Evolutionary conservation across 805 yeast genomes (phyloP), one percentile per base, ranked within the genome.

Genomic region (Metschnikowia shivogae): DNA sequence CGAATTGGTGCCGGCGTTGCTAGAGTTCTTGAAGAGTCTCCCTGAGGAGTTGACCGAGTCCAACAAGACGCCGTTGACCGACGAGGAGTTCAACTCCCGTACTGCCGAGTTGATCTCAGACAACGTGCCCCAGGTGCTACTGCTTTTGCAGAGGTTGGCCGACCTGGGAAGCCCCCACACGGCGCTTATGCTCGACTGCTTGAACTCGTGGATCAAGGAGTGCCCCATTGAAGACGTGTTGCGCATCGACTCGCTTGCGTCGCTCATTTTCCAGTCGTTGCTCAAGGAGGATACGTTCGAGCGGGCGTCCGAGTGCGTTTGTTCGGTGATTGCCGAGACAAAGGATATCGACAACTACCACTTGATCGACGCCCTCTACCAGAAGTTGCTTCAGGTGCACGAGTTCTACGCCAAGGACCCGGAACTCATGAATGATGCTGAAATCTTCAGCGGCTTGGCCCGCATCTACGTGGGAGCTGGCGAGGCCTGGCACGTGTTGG

Each of bases 131-230:
- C 76, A 75, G 32, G 88, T 93, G 1, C 67, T 92, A 42, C 63
- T 75, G 44, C 72, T 88, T 42, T 68, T 92, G 53, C 72, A 82
- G 33, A 72, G 75, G 36, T 72, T 81, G 48, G 39, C 66, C 7
- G 63, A 61, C 13, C 52, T 52, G 28, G 45, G 49, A 8, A 31
- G 43, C 19, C 36, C 45, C 22, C 45, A 44, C 40, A 44, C 52
- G 10, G 70, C 78, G 6, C 63, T 78, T 42, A 73, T 89, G 5
- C 73, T 92, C 46, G 84, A 81, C 50, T 86, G 96, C 64, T 69
- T 95, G 46, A 82, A 84, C 54, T 85, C 95, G 17, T 93, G 99
- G 99, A 82, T 93, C 48, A 77, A 76, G 50, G 99, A 95, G 62
- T 80, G 89, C 39, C 86, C 92, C 3, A 74, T 92, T 24, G 82